Base-by-base conservation (phyloP, 73 alveolate genomes). In the Strombidium stylifer region DNA sequence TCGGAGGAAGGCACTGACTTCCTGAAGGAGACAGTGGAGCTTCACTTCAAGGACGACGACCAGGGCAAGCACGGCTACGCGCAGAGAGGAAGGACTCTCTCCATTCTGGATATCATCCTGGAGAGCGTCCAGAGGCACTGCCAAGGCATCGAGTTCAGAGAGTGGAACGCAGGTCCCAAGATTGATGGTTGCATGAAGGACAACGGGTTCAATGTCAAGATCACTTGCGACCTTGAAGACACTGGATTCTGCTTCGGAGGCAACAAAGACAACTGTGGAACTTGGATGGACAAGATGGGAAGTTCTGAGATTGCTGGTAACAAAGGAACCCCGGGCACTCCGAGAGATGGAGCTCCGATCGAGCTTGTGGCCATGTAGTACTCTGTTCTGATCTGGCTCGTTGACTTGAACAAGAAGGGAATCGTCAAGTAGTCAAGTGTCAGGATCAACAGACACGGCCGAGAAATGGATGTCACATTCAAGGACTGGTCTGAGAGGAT, bases 261-360 rank as follows among this genome's bases (percentile, higher is more conserved):
- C 49, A 96, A 96, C 73, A 64, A 82, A 81, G 49, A 72, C 65
- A 96, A 96, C 75, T 96, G 99, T 56, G 95, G 97, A 16, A 96
- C 99, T 1, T 93, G 99, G 99, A 96, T 96, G 99, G 99, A 96
- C 72, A 96, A 96, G 69, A 96, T 96, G 98, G 99, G 99, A 24
- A 86, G 97, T 14, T 78, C 94, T 15, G 91, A 70, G n/a, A 92
- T 76, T 27, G 87, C 94, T 8, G 89, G 90, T 41, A 96, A 96
- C 71, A 81, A 82, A 71, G 99, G 99, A 7, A 74, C 89, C 48
- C 98, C 99, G 21, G 98, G 96, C 8, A 81, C 98, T 1, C 92
- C 98, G 21, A 70, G 99, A 77, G 98, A 96, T 81, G 99, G 99
- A 0, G 98, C 99, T 11, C 97, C 98, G 31, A 82, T 92, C 42